Evolutionary conservation across 2,329 filamentous ascomycete genomes (phyloP), one percentile per base, ranked within the genome.

Genomic region (Cladophialophora yegresii): DNA sequence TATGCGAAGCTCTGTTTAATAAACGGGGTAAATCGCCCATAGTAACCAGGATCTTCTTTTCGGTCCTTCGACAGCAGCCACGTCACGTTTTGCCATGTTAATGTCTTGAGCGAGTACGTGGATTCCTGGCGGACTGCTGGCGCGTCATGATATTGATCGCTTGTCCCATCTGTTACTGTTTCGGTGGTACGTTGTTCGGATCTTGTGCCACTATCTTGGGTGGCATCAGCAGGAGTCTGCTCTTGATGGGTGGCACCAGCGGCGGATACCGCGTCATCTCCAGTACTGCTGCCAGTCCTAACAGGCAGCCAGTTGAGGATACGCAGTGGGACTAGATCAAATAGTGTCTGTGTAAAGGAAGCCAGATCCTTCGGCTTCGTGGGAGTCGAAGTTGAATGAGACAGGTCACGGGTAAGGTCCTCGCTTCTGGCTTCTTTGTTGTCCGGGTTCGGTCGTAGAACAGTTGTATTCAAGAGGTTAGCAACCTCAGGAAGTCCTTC

Each of bases 281-380:
- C 68, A 36, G 71, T 67, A n/a, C 28, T 13, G 73, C 16, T 28
- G 78, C 43, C n/a, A 36, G n/a, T 40, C 20, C n/a, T 47, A 3
- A 49, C 70, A n/a, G 79, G 78, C 56, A 81, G 71, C 79, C 79
- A 81, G 67, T 80, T 77, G 8, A 81, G 74, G 75, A 81, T 78
- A 50, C 78, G 73, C 40, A 82, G 65, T 2, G 78, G 76, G 8
- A 80, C 63, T 0, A 80, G 79, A 68, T 82, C 79, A 61, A 83
- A 85, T 0, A 86, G 73, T 64, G 82, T 83, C 69, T 89, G 87
- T 1, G 84, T 83, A 62, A 88, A 85, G 1, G 86, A 87, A 70
- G 85, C 85, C 0, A 81, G 80, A 69, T 89, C 86, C 69, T 83
- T 61, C 4, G 72, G 58, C 63, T 62, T 57, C 13, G 49, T 50